A percentile compares a stretch with the other conserved stretches of the same genome.
These are phyloP conservation scores for Linum usitatissimum DNA, from an alignment of 345 rosid genomes.

Conservation along the genomic window DNA sequence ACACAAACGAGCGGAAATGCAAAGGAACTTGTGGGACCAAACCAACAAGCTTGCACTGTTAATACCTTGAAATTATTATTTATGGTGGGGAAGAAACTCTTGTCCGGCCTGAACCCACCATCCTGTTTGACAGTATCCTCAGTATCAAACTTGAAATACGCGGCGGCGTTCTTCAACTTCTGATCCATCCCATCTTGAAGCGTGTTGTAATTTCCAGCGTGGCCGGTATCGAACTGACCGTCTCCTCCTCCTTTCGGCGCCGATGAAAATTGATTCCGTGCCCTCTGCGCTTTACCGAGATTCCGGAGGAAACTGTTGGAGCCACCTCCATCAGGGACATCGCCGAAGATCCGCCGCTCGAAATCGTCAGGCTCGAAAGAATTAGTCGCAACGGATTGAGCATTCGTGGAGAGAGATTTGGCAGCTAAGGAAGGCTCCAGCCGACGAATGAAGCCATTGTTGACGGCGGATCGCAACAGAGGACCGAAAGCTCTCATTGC, in stretches of 20 bases:
- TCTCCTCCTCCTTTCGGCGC: not conserved
- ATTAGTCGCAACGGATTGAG: slow-evolving; percentile 21
- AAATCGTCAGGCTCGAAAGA: slow-evolving; percentile 20
- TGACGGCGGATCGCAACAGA: slow-evolving; percentile 21
- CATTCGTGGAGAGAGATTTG: slow-evolving; percentile 25
- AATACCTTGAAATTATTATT: slow-evolving; percentile 24
- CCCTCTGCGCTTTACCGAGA: slow-evolving; percentile 12
- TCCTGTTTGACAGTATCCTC: slow-evolving; percentile 22
- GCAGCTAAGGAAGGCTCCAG: slow-evolving; percentile 15
- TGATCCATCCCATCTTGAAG: slow-evolving; percentile 40
- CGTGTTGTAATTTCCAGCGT: slow-evolving; percentile 8
- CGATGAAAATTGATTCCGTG: not conserved
- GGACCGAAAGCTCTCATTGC: slow-evolving; percentile 26
- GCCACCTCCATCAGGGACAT: slow-evolving; percentile 9
- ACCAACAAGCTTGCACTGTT: not conserved
- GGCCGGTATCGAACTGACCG: not conserved
- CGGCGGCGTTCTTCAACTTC: slow-evolving; percentile 36
- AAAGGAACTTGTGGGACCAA: no score
- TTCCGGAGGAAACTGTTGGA: slow-evolving; percentile 12
- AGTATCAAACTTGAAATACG: slow-evolving; percentile 19
- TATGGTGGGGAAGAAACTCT: not conserved
- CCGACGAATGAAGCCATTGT: slow-evolving; percentile 11
- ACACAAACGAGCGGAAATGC: not conserved
- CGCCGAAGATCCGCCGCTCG: slow-evolving; percentile 32
- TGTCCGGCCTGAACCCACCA: slow-evolving; percentile 39